phyloP scores from a whole-genome alignment of 1,284 basidiomycete species.

The Moesziomyces parantarcticus region DNA sequence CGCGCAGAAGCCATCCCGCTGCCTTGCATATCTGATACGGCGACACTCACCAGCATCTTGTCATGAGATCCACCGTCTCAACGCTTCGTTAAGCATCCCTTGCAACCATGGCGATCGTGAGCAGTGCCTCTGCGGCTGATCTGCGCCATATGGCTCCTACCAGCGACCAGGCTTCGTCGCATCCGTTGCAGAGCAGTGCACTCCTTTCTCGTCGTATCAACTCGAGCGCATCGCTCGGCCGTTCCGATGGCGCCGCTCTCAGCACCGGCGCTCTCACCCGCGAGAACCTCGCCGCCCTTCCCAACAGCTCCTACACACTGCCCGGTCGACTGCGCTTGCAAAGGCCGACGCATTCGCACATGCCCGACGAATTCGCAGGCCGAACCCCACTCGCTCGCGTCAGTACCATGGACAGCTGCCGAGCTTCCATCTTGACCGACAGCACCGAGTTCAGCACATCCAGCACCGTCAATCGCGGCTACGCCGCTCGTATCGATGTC shows the following conservation, averaged over 20 bases:
- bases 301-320: slow-evolving; percentile 13
- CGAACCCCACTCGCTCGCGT: slow-evolving; percentile 25
- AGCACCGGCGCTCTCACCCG: slow-evolving; percentile 21
- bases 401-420: slow-evolving; percentile 34
- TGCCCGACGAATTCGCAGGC: neutral
- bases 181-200: slow-evolving; percentile 11
- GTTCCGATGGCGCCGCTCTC: slow-evolving; percentile 4
- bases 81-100: slow-evolving; percentile 6
- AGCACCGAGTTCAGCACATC: slow-evolving; percentile 49
- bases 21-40: neutral
- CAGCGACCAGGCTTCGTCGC: slow-evolving; percentile 1
- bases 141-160: slow-evolving; percentile 10
- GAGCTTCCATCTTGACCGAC: slow-evolving; percentile 42
- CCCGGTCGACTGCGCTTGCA: slow-evolving; percentile 23
- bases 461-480: slow-evolving; percentile 51
- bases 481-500: slow-evolving; percentile 50
- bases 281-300: slow-evolving; percentile 33
- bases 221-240: slow-evolving; percentile 11
- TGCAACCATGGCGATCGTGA: slow-evolving; percentile 33
- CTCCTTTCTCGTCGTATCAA: slow-evolving; percentile 2
- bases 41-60: neutral
- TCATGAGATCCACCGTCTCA: slow-evolving; percentile 11
- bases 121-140: slow-evolving; percentile 13
- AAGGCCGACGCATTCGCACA: slow-evolving; percentile 6
- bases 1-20: neutral